Base-by-base conservation (phyloP, 169 alveolate genomes). In the Perkinsus olseni region DNA sequence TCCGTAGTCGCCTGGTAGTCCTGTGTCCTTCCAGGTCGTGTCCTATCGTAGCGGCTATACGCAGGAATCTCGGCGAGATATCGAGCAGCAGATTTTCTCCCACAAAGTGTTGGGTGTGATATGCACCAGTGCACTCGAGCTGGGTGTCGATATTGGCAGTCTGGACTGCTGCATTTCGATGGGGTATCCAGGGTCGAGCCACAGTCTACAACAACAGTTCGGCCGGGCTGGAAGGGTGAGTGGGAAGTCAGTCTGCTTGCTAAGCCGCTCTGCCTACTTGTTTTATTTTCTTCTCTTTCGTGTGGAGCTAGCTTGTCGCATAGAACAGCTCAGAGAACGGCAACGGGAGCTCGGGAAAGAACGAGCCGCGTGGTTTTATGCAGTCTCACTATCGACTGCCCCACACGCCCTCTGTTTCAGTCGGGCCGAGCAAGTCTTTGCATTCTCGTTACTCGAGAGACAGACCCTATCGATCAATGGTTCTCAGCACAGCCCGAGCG, bases 171-270 rank as follows among this genome's bases (percentile, higher is more conserved):
- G 91, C 38, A 92, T 95, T 28, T 91, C 92, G 38, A 74, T 93
- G 92, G 96, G 96, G 48, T 95, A 82, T 82, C 96, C 96, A 38
- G 96, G 96, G 6, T 95, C 96, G 3, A 48, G 93, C 38, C 92
- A 91, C 74, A 92, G 95, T n/a, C 38, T 95, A 21, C 74, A 62
- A 31, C 96, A 95, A 91, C 96, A 95, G 34, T 93, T 95, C 90
- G 96, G 96, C 34, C 74, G 96, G 24, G 93, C 94, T 93, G 96
- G 96, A 28, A 94, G 95, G 82, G 82, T 62, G 31, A 13, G 37
- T 28, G 17, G 62, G 62, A 17, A 17, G 17, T 45, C 17, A 45
- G 6, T n/a, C n/a, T n/a, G n/a, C n/a, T n/a, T n/a, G n/a, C n/a
- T n/a, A n/a, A n/a, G n/a, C n/a, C n/a, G n/a, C n/a, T n/a, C n/a